These are phyloP conservation scores for Trichophyton simii DNA, from an alignment of 2,329 filamentous ascomycete genomes.

Conservation along the genomic window DNA sequence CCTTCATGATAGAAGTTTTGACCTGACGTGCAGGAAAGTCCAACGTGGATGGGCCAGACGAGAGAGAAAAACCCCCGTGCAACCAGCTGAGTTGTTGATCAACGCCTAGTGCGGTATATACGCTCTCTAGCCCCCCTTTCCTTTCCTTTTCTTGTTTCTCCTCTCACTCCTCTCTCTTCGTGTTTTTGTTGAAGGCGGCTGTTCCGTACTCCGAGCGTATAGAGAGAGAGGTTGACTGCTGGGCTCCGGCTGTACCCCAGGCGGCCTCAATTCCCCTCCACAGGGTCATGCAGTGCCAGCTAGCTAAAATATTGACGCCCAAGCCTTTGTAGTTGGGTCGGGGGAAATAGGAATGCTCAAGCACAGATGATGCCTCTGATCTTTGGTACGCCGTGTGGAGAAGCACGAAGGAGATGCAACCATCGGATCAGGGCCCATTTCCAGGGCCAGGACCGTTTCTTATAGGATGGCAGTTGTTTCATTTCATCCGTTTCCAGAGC, in stretches of 20 bases:
- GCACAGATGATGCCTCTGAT: neutral
- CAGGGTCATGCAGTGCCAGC: conserved; percentile 2
- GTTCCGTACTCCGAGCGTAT: neutral
- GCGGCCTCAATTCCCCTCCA: neutral
- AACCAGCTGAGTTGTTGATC: conserved; percentile 4
- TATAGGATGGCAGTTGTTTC: neutral
- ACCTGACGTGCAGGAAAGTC: neutral
- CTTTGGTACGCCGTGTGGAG: conserved; percentile 3
- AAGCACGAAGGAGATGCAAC: neutral
- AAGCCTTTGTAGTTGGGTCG: neutral
- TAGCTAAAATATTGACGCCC: neutral
- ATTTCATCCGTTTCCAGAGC: neutral
- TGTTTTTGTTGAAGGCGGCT: neutral
- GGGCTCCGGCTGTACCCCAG: neutral
- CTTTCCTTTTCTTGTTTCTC: neutral
- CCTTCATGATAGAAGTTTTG: neutral
- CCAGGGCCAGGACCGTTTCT: neutral
- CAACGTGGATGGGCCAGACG: conserved; percentile 3
- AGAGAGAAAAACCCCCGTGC: neutral
- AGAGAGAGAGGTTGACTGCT: neutral
- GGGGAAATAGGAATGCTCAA: neutral
- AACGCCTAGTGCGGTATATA: neutral
- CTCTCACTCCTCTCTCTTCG: neutral
- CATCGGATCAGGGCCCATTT: neutral
- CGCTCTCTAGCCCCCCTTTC: neutral